These are phyloP conservation scores for Mycena sp. DNA, from an alignment of 1,284 basidiomycete species.

Conservation along the genomic window DNA sequence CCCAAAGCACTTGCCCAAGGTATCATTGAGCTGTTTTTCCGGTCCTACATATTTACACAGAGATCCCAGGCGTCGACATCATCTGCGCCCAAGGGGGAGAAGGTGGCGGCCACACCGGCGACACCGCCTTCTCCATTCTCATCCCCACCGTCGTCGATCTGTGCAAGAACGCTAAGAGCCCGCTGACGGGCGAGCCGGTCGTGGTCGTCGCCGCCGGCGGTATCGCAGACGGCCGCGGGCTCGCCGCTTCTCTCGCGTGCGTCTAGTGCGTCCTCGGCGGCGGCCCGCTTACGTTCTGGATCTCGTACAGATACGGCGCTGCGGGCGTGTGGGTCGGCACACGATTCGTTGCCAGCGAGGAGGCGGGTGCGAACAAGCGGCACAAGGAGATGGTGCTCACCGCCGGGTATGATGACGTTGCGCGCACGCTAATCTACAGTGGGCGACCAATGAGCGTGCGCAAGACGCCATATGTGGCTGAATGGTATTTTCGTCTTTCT, in stretches of 20 bases:
- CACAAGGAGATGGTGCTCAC: slow-evolving; percentile 80
- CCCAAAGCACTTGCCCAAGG: slow-evolving; percentile 80
- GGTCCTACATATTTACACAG: slow-evolving; percentile 3
- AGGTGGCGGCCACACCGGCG: slow-evolving; percentile 83
- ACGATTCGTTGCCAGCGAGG: slow-evolving; percentile 86
- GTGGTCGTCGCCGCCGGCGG: slow-evolving; percentile 87
- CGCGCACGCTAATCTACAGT: slow-evolving; percentile 80
- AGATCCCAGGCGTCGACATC: slow-evolving; percentile 77
- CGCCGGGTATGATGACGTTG: slow-evolving; percentile 77
- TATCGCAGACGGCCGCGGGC: slow-evolving; percentile 83
- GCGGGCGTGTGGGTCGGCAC: slow-evolving; percentile 92
- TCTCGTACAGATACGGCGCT: slow-evolving; percentile 70
- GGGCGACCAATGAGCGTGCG: slow-evolving; percentile 88
- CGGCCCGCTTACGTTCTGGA: neutral
- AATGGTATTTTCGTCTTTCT: slow-evolving; percentile 58
- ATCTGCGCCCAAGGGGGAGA: slow-evolving; percentile 85
- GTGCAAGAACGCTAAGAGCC: slow-evolving; percentile 69
- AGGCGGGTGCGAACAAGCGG: slow-evolving; percentile 82
- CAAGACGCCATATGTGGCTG: slow-evolving; percentile 78
- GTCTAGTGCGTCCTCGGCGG: slow-evolving; percentile 32
- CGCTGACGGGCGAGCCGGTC: slow-evolving; percentile 81
- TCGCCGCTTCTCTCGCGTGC: slow-evolving; percentile 82
- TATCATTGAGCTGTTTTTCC: slow-evolving; percentile 28
- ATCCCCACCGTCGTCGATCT: slow-evolving; percentile 84
- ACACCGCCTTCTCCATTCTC: slow-evolving; percentile 80